These are phyloP conservation scores for Dalbergia oliveri DNA, from an alignment of 306 rosid species.

Conservation along the genomic window DNA sequence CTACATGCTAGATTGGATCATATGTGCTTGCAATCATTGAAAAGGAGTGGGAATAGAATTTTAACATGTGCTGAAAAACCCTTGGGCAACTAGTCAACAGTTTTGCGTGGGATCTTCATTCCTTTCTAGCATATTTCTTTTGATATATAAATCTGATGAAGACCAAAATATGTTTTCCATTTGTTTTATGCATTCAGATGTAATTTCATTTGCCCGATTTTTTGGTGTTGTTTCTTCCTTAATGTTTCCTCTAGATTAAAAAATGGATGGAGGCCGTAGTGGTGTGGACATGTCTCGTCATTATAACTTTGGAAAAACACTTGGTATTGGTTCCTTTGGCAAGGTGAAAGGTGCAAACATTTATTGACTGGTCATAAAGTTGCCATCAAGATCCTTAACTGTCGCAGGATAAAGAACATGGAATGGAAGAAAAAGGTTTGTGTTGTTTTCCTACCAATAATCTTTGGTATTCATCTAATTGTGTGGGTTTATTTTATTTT, in stretches of 20 bases:
- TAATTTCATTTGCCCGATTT: conserved; percentile 31
- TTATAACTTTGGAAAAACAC: conserved; percentile 91
- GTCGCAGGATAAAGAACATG: conserved; percentile 82
- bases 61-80: conserved; percentile 5
- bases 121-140: conserved; percentile 28
- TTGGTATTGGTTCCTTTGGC: conserved; percentile 90
- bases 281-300: conserved; percentile 66
- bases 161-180: not conserved
- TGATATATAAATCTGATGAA: conserved; percentile 27
- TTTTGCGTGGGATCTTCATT: not conserved
- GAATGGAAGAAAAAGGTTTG: conserved; percentile 93
- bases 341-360: conserved; percentile 94
- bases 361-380: conserved; percentile 87
- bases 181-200: conserved; percentile 33
- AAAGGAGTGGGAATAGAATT: conserved; percentile 3
- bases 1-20: conserved; percentile 10
- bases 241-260: conserved; percentile 38
- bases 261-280: conserved; percentile 72
- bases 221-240: conserved; percentile 19
- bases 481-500: conserved; percentile 7
- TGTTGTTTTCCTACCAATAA: conserved; percentile 33
- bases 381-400: conserved; percentile 93
- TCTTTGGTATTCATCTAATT: conserved; percentile 23
- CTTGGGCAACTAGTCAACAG: not conserved
- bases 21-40: not conserved